Evolutionary conservation across 225 moss, liverwort and hornwort genomes (phyloP).

Genomic region (Pseudisothecium myosuroides): DNA sequence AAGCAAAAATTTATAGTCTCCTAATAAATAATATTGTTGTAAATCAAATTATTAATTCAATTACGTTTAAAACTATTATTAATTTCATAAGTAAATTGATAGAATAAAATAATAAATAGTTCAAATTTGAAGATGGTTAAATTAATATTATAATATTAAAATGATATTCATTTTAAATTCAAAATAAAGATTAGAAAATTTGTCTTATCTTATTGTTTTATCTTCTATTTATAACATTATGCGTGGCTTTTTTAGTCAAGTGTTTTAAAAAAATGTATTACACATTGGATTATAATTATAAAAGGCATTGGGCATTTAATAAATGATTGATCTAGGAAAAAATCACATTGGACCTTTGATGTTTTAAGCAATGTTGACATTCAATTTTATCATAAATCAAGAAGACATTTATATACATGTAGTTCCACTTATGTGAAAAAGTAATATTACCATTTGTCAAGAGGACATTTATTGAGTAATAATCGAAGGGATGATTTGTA

Average conservation of each 20-base stretch:
- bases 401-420: neutral
- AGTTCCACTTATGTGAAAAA: neutral
- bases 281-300: neutral
- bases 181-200: neutral
- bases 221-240: neutral
- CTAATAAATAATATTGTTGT: neutral
- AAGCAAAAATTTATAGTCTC: neutral
- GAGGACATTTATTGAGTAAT: too few species aligned
- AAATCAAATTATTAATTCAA: rapidly evolving
- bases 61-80: too few species aligned
- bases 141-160: neutral
- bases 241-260: neutral
- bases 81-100: neutral
- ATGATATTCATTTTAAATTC: neutral
- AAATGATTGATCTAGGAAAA: neutral
- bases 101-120: neutral
- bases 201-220: neutral
- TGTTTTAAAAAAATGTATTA: too few species aligned
- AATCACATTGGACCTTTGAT: neutral
- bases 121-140: neutral
- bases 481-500: rapidly evolving
- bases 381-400: neutral
- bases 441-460: neutral
- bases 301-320: neutral
- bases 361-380: neutral